Conservation (phyloP, 2,329 filamentous ascomycete species). For the Phialophora expanda region DNA sequence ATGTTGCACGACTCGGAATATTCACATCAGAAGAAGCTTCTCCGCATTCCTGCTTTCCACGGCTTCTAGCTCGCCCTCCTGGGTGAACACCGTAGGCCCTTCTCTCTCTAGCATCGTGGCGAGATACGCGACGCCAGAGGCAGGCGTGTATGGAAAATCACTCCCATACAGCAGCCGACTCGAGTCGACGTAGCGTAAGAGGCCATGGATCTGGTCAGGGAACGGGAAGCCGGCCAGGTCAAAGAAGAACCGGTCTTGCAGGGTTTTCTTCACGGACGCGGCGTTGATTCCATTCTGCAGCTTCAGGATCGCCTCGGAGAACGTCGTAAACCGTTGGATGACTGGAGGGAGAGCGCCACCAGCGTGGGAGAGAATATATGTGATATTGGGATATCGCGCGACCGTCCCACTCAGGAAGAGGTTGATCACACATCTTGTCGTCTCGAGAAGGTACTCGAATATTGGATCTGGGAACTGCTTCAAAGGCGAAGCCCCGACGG, state of each 20-base stretch:
- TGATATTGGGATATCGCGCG: conserved; percentile 52
- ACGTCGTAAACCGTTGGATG: conserved; percentile 17
- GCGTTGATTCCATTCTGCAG: conserved; percentile 12
- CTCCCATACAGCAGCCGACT: conserved; percentile 20
- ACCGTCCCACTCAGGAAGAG: conserved; percentile 56
- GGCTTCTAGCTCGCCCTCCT: conserved; percentile 3
- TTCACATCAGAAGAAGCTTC: conserved; percentile 12
- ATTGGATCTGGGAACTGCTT: conserved; percentile 11
- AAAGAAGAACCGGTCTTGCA: conserved; percentile 23
- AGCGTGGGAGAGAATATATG: conserved; percentile 55
- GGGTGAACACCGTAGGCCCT: conserved; percentile 11
- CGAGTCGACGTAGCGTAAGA: conserved; percentile 12
- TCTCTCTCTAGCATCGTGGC: conserved; percentile 11
- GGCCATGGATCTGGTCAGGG: conserved; percentile 19
- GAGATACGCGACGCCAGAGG: neutral
- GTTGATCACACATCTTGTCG: conserved; percentile 54
- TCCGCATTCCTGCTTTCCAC: conserved; percentile 15
- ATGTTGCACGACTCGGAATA: neutral
- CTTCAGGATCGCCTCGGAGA: conserved; percentile 5
- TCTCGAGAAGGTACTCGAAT: conserved; percentile 59
- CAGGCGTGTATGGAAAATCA: conserved; percentile 23
- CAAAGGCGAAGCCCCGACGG: neutral
- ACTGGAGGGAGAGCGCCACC: conserved; percentile 51
- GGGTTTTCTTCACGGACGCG: conserved; percentile 11
- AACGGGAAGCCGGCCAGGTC: conserved; percentile 20